Evolutionary conservation across 2,329 filamentous ascomycete species (phyloP), one percentile per base, ranked within the genome.

Genomic region (Alternaria longipes): DNA sequence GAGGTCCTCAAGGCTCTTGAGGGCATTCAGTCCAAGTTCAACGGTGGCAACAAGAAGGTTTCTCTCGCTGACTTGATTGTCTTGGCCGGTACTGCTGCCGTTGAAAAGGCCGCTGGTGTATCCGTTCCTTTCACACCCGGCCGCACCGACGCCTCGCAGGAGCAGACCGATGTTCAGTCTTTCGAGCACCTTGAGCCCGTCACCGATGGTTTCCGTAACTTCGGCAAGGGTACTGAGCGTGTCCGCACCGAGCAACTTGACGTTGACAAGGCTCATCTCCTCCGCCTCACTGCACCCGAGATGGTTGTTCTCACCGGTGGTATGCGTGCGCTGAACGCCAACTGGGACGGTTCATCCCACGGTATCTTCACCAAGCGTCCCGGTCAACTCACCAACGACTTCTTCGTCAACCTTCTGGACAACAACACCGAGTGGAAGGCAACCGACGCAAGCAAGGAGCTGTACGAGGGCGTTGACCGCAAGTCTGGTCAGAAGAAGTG

Each of bases 121-220:
- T 73, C 82, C 1, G 90, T 94, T 2, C 89, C 90, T 16, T 94
- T 94, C 83, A 86, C 85, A 0, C 88, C 91, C 3, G 91, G 91
- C 63, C 91, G 91, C 57, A 87, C 81, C 36, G 91, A 94, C 68
- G 90, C 91, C 26, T 84, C 87, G 0, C 85, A 90, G 77, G 89
- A 91, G 73, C 84, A 92, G 80, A 93, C 91, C 7, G 91, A 94
- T 57, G 80, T 84, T 20, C 74, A 85, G 66, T 88, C 89, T 1
- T 88, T 91, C 74, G 76, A 75, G 60, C 84, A 90, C 80, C 85
- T 94, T 28, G 86, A 92, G 82, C 90, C 91, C 1, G 68, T 82
- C 30, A 85, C 85, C n/a, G 91, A 94, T 65, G 90, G 89, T 6
- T 93, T 94, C 90, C 90, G 91, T 74, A 93, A 91, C 85, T 93